Evolutionary conservation across 306 rosid genomes (phyloP).

Genomic region (Gastrolobium bilobum): DNA sequence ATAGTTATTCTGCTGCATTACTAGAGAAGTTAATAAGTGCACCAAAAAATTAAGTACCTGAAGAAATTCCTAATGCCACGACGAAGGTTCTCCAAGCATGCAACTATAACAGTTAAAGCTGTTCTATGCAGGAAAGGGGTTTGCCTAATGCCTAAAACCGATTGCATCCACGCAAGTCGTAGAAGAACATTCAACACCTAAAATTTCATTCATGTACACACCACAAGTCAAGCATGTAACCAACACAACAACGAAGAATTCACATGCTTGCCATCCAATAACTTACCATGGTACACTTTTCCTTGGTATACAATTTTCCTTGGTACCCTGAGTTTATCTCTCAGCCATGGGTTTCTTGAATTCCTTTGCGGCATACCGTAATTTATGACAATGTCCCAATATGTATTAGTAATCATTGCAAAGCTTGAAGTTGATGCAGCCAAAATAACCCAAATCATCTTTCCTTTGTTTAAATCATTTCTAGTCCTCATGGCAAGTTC

Average conservation of each 20-base stretch:
- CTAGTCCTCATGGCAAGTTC: constrained; percentile 47
- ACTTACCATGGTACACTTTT: no score
- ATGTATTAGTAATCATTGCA: constrained; percentile 48
- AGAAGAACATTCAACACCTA: no score
- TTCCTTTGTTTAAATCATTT: constrained; percentile 33
- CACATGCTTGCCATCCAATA: no score
- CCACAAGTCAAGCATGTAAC: no score
- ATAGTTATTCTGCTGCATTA: neutral
- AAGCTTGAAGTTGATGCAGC: constrained; percentile 45
- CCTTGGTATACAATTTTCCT: no score
- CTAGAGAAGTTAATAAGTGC: neutral
- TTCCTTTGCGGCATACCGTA: constrained; percentile 45
- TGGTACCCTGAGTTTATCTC: no score
- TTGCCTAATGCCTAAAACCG: constrained; percentile 65
- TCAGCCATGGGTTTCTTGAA: constrained; percentile 51
- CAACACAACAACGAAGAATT: no score
- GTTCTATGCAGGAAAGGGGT: constrained; percentile 69
- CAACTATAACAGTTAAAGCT: constrained; percentile 69
- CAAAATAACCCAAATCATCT: constrained; percentile 35
- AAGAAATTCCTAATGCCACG: constrained; percentile 94
- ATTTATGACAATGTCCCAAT: constrained; percentile 50
- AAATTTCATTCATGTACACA: no score
- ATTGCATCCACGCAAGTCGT: no score
- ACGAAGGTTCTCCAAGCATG: constrained; percentile 80
- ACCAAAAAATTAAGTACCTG: constrained; percentile 61